Evolutionary conservation across 2,329 filamentous ascomycete genomes (phyloP).

Genomic region (Bimuria novae-zelandiae): DNA sequence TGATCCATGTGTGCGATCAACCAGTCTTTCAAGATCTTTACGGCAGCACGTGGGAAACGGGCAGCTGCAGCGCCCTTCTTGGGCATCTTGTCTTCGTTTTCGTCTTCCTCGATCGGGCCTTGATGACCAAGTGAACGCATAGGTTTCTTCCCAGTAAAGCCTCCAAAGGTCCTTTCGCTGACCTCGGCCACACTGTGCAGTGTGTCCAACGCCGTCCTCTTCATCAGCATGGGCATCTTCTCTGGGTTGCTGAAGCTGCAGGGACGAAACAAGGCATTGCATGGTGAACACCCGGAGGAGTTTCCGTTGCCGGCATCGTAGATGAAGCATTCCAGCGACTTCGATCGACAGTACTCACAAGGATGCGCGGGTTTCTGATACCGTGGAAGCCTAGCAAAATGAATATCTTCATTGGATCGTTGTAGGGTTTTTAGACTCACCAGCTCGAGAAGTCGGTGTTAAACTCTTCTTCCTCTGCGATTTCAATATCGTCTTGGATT

Average conservation of each 20-base stretch:
- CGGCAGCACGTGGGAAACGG: constrained; percentile 76
- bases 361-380: constrained; percentile 52
- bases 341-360: constrained; percentile 55
- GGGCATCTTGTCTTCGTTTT: constrained; percentile 27
- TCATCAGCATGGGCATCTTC: constrained; percentile 34
- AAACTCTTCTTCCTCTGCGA: constrained; percentile 34
- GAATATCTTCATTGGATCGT: neutral
- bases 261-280: constrained; percentile 53
- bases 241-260: constrained; percentile 52
- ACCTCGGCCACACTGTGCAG: constrained; percentile 54
- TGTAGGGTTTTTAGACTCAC: neutral
- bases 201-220: constrained; percentile 50
- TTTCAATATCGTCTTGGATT: constrained; percentile 8
- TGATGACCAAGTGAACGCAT: constrained; percentile 42
- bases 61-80: constrained; percentile 43
- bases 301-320: constrained; percentile 45
- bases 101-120: constrained; percentile 42
- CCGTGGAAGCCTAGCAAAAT: constrained; percentile 44
- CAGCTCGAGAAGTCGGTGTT: constrained; percentile 52
- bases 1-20: constrained; percentile 77
- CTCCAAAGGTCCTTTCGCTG: constrained; percentile 34
- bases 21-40: constrained; percentile 84
- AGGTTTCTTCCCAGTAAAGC: constrained; percentile 45
- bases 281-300: constrained; percentile 51
- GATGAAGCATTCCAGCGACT: constrained; percentile 54